These are phyloP conservation scores for Jamesozyma spencerorum DNA, from an alignment of 805 yeast species.

Conservation along the genomic window DNA sequence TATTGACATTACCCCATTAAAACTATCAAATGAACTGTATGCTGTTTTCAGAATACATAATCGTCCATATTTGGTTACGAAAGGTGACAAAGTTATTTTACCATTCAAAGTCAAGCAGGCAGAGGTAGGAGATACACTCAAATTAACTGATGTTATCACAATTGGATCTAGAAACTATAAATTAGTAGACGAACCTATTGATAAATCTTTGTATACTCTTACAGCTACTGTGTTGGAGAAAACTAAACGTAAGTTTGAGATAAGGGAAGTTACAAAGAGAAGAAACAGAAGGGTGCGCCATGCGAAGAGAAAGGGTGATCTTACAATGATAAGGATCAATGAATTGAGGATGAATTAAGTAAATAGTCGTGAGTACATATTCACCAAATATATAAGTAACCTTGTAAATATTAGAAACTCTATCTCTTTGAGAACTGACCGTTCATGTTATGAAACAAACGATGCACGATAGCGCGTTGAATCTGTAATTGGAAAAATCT, in stretches of 20 bases:
- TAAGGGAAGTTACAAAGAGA: slow-evolving; percentile 67
- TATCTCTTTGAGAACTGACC: no score
- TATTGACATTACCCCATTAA: slow-evolving; percentile 51
- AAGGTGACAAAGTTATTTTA: slow-evolving; percentile 75
- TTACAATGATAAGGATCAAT: slow-evolving; percentile 68
- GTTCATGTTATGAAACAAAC: no score
- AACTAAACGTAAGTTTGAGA: slow-evolving; percentile 68
- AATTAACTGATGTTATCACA: slow-evolving; percentile 64
- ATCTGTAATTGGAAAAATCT: neutral
- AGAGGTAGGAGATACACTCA: slow-evolving; percentile 73
- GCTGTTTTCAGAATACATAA: slow-evolving; percentile 77
- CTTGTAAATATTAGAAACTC: slow-evolving; percentile 2
- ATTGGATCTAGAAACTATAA: slow-evolving; percentile 83
- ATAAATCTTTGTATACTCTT: slow-evolving; percentile 45
- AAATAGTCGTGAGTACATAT: neutral
- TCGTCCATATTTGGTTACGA: slow-evolving; percentile 79
- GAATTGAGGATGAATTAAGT: slow-evolving; percentile 49
- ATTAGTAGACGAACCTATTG: slow-evolving; percentile 45
- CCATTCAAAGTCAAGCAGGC: slow-evolving; percentile 74
- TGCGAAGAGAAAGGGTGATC: slow-evolving; percentile 55
- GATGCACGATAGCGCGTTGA: no score
- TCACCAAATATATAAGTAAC: neutral
- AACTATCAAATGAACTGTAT: slow-evolving; percentile 59
- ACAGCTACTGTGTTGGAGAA: slow-evolving; percentile 80
- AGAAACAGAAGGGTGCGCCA: slow-evolving; percentile 69